Evolutionary conservation across 371 early-diverging fungal genomes (phyloP).

Genomic region (Coemansia sp.): DNA sequence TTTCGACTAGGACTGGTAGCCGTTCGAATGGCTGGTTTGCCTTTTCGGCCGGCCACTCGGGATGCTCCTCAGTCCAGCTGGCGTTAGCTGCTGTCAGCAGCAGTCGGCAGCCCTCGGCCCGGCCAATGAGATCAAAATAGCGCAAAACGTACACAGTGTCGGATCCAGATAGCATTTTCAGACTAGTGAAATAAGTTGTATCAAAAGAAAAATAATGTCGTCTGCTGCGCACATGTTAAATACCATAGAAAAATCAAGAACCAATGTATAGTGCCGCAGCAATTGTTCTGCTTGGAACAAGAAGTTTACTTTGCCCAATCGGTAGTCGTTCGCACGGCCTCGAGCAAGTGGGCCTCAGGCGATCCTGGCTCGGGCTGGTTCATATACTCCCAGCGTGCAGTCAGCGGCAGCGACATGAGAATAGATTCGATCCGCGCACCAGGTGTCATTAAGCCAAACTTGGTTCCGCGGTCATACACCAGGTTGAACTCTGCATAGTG

Average conservation of each 20-base stretch:
- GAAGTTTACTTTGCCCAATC: conserved; percentile 69
- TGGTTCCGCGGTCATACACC: conserved; percentile 85
- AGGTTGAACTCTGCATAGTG: conserved; percentile 90
- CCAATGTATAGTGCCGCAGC: no score
- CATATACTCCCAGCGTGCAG: conserved; percentile 87
- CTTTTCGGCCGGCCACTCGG: conserved; percentile 55
- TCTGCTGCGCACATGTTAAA: no score
- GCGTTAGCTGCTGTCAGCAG: conserved; percentile 33
- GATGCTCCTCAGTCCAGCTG: conserved; percentile 41
- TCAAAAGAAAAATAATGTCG: no score
- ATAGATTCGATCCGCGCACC: conserved; percentile 86
- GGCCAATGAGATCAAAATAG: conserved; percentile 38
- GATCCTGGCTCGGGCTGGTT: conserved; percentile 68
- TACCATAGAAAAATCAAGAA: no score
- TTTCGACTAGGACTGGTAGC: conserved; percentile 55
- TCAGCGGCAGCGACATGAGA: conserved; percentile 79
- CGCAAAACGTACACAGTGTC: conserved; percentile 19
- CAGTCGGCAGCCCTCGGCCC: conserved; percentile 25
- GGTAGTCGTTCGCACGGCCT: conserved; percentile 74
- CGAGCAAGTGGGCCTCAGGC: conserved; percentile 69
- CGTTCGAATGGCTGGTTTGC: conserved; percentile 54
- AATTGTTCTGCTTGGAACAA: background rate
- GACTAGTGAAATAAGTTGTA: background rate
- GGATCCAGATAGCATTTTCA: background rate
- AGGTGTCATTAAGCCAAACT: conserved; percentile 77